Evolutionary conservation across 1,284 basidiomycete species (phyloP).

Genomic region (Sanghuangporus weigelae): DNA sequence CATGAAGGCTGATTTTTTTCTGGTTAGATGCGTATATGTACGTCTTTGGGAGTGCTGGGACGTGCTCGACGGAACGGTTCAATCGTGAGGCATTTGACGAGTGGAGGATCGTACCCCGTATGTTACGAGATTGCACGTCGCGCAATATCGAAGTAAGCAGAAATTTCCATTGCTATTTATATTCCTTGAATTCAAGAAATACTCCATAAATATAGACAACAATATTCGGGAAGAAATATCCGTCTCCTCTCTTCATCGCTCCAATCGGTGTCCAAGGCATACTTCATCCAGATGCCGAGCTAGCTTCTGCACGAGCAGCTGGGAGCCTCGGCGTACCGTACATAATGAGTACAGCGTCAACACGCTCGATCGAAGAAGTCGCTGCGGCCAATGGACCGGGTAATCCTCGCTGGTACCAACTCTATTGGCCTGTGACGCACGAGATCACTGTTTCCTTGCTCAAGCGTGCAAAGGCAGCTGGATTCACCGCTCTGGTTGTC

Average conservation of each 20-base stretch:
- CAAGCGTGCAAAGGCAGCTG: constrained; percentile 54
- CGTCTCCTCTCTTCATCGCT: constrained; percentile 62
- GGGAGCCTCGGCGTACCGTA: constrained; percentile 59
- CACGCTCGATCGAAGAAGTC: constrained; percentile 68
- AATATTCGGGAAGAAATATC: constrained; percentile 62
- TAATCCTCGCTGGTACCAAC: constrained; percentile 67
- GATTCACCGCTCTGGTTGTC: constrained; percentile 63
- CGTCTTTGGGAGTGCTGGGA: constrained; percentile 58
- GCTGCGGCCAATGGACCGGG: constrained; percentile 59
- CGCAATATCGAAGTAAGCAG: constrained; percentile 54
- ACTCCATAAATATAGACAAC: constrained; percentile 42
- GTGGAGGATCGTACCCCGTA: constrained; percentile 67
- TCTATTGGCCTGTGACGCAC: constrained; percentile 68
- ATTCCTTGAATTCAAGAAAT: not conserved
- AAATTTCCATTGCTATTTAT: not conserved
- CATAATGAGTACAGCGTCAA: constrained; percentile 68
- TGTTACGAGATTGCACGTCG: constrained; percentile 65
- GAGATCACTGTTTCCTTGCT: constrained; percentile 64
- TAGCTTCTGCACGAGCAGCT: constrained; percentile 64
- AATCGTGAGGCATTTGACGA: constrained; percentile 53
- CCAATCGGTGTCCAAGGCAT: constrained; percentile 75
- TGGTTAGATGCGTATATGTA: constrained; percentile 57
- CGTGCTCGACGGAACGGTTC: constrained; percentile 46
- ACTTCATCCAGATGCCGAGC: constrained; percentile 61
- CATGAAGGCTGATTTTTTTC: constrained; percentile 2